phyloP scores from a whole-genome alignment of 164 flowering plant genomes.

The Vitis vinifera region ASM3070453v1 NC_081823.1:8097001-8097500 shows the following conservation, averaged over 20 bases:
- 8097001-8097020: not conserved
- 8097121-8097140: constrained; percentile 54
- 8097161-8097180: not conserved
- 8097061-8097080: constrained; percentile 71
- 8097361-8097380: too few species aligned
- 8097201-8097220: not conserved
- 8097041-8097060: constrained; percentile 9
- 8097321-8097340: not conserved
- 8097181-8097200: not conserved
- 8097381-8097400: too few species aligned
- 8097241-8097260: too few species aligned
- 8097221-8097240: not conserved
- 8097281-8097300: not conserved
- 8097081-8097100: constrained; percentile 74
- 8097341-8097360: not conserved
- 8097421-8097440: too few species aligned
- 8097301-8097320: not conserved
- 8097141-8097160: constrained; percentile 56
- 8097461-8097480: constrained; percentile 24
- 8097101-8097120: constrained; percentile 75
- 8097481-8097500: constrained; percentile 65
- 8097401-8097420: too few species aligned
- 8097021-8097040: not conserved
- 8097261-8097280: not conserved
- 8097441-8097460: not conserved